These are phyloP conservation scores for Coleophoma eucalyptorum DNA, from an alignment of 2,329 filamentous ascomycete species.

Conservation along the genomic window DNA sequence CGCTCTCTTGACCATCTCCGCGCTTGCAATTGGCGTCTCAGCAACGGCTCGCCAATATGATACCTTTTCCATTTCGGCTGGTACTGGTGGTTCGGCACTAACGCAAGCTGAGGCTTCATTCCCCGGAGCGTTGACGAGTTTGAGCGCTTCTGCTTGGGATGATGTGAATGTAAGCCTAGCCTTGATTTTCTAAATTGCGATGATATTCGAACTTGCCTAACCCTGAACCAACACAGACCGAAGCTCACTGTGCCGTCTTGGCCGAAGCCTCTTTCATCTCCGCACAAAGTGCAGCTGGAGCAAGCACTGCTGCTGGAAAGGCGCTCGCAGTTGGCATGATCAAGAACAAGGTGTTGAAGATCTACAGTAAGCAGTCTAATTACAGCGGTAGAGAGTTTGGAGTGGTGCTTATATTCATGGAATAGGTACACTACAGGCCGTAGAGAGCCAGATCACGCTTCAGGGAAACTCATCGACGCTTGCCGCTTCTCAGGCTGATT, in stretches of 20 bases:
- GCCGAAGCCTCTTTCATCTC: neutral
- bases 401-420: neutral
- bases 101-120: neutral
- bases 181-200: neutral
- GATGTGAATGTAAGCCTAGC: slow-evolving; percentile 1
- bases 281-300: neutral
- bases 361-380: neutral
- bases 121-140: neutral
- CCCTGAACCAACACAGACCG: neutral
- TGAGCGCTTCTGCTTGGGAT: neutral
- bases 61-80: neutral
- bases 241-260: neutral
- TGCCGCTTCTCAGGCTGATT: neutral
- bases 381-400: neutral
- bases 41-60: neutral
- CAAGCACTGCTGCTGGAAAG: neutral
- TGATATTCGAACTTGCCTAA: neutral
- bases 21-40: neutral
- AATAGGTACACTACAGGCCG: neutral
- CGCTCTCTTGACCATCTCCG: neutral
- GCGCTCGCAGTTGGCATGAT: neutral
- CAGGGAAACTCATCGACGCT: neutral
- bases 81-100: neutral
- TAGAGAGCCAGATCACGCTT: neutral
- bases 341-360: neutral